These are phyloP conservation scores for Erigeron canadensis DNA, from an alignment of 129 eudicot genomes.

Conservation along the genomic window DNA sequence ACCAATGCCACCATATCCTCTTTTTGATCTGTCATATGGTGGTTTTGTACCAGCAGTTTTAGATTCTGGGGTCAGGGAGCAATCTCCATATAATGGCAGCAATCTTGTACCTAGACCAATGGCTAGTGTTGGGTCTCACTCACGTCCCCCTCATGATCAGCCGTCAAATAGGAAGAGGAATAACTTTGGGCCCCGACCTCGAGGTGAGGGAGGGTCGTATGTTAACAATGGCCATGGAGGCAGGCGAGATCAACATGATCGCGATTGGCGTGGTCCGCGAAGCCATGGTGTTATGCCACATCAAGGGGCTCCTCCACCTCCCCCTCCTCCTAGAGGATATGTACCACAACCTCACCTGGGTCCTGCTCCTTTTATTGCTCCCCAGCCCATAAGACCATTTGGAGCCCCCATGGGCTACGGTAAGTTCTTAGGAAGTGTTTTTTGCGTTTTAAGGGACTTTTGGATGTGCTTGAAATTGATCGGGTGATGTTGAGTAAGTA, in stretches of 20 bases:
- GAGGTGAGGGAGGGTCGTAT: slow-evolving; percentile 52
- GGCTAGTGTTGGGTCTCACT: slow-evolving; percentile 35
- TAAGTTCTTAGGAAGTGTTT: slow-evolving; percentile 26
- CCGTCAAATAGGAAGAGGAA: slow-evolving; percentile 51
- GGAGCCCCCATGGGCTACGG: slow-evolving; percentile 60
- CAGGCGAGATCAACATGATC: slow-evolving; percentile 52
- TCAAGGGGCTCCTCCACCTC: slow-evolving; percentile 56
- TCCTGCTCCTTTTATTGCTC: slow-evolving; percentile 53
- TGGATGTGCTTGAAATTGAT: neutral
- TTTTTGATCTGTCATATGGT: slow-evolving; percentile 41
- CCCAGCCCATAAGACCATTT: slow-evolving; percentile 45
- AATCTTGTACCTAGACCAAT: slow-evolving; percentile 40
- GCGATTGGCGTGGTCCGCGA: slow-evolving; percentile 45
- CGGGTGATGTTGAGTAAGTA: neutral
- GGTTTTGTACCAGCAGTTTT: slow-evolving; percentile 40
- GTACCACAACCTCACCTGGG: slow-evolving; percentile 55
- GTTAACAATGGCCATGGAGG: slow-evolving; percentile 60
- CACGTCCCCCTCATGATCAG: slow-evolving; percentile 37
- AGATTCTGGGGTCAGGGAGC: slow-evolving; percentile 28
- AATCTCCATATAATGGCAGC: neutral
- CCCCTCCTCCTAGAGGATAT: slow-evolving; percentile 44
- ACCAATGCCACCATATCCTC: slow-evolving; percentile 56
- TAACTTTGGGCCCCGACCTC: slow-evolving; percentile 56
- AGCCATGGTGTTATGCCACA: slow-evolving; percentile 36
- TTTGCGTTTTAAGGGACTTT: neutral